phyloP scores from a whole-genome alignment of 208 protist genomes.

The Crithidia expoeki region DNA sequence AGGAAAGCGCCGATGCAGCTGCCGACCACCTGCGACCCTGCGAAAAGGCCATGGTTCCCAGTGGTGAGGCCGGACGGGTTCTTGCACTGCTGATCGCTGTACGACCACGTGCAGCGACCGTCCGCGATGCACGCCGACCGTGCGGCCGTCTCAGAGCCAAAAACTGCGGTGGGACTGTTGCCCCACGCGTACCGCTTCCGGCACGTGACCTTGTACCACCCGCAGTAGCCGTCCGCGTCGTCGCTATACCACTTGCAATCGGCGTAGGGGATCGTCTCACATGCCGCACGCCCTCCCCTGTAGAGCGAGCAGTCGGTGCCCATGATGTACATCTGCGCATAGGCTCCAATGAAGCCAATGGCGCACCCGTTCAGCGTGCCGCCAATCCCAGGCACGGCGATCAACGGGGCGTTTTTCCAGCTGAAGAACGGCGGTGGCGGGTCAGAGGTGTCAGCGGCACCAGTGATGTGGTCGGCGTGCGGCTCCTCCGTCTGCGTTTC shows the following conservation, averaged over 20 bases:
- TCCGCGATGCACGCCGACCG: slow-evolving; percentile 30
- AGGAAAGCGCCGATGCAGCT: slow-evolving; percentile 82
- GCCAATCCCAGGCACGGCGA: slow-evolving; percentile 46
- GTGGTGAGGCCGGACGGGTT: slow-evolving; percentile 60
- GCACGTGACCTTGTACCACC: slow-evolving; percentile 47
- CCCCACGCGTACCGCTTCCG: slow-evolving; percentile 21
- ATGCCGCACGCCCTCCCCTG: slow-evolving; percentile 29
- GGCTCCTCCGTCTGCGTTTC: not conserved
- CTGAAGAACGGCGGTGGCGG: slow-evolving; percentile 15
- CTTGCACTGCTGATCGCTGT: slow-evolving; percentile 46
- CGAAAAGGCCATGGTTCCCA: slow-evolving; percentile 74
- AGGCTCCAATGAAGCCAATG: slow-evolving; percentile 80
- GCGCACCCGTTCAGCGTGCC: slow-evolving; percentile 70
- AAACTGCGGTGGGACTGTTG: not conserved
- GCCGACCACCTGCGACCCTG: slow-evolving; percentile 80
- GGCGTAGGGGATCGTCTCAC: slow-evolving; percentile 51
- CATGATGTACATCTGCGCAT: slow-evolving; percentile 57
- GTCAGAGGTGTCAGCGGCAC: not conserved
- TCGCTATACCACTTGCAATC: slow-evolving; percentile 55
- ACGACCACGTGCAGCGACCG: slow-evolving; percentile 56
- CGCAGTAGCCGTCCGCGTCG: slow-evolving; percentile 29
- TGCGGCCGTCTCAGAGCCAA: slow-evolving; percentile 27
- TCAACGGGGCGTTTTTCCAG: slow-evolving; percentile 7
- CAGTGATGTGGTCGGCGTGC: not conserved
- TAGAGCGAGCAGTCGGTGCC: slow-evolving; percentile 64